These are phyloP conservation scores for Tetrahymena thermophila DNA, from an alignment of 73 alveolate species.

Conservation along the genomic window DNA sequence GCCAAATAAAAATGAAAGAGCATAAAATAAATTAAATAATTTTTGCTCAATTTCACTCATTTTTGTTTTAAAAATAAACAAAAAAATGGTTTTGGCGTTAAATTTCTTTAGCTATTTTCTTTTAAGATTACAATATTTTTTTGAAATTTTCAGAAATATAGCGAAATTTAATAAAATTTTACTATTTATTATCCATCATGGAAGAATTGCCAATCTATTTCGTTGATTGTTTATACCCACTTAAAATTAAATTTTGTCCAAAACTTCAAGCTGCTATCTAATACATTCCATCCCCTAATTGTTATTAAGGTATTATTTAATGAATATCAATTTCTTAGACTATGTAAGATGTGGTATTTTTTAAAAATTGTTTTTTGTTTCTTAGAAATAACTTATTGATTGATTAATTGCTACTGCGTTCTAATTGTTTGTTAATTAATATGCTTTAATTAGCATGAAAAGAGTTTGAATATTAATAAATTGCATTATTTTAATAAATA, in stretches of 20 bases:
- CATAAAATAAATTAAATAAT: too few relatives aligned
- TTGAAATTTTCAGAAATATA: neutral
- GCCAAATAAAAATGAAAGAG: neutral
- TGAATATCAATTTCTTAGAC: neutral
- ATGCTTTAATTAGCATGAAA: neutral
- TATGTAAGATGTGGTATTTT: neutral
- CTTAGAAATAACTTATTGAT: neutral
- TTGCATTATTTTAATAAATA: neutral
- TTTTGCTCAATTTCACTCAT: too few relatives aligned
- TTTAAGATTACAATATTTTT: neutral
- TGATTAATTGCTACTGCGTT: neutral
- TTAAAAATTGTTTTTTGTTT: too few relatives aligned
- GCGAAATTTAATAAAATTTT: neutral
- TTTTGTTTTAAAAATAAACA: too few relatives aligned
- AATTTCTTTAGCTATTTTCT: neutral
- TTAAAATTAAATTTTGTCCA: constrained; percentile 34
- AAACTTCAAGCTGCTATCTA: constrained; percentile 25
- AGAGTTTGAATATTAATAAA: neutral
- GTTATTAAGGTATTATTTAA: neutral
- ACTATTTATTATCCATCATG: constrained; percentile 32
- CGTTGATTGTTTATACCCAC: constrained; percentile 42
- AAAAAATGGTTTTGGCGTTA: too few relatives aligned
- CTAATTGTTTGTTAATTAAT: neutral
- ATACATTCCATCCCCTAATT: constrained; percentile 41
- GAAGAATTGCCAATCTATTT: constrained; percentile 23